Percentiles rank a stretch among this genome's conserved stretches.
Evolutionary conservation across 1,284 basidiomycete genomes (phyloP).

Genomic region (Cutaneotrichosporon cutaneum): DNA sequence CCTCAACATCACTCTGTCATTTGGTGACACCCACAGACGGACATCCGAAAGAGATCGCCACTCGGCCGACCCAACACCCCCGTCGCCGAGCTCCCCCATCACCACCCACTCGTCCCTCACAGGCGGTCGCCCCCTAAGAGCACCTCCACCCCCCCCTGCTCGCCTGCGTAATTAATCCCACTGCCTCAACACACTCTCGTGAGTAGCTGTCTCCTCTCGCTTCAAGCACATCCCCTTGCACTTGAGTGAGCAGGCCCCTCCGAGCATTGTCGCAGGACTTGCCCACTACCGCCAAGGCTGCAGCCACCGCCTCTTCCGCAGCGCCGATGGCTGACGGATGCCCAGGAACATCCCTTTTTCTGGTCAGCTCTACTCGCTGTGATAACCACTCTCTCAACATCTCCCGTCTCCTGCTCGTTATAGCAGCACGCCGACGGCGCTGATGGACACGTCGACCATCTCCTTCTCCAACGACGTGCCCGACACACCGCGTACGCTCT

Average conservation of each 20-base stretch:
- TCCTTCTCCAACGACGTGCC: slow-evolving; percentile 28
- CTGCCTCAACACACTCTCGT: neutral
- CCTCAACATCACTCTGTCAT: neutral
- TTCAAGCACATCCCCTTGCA: neutral
- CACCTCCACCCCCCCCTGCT: neutral
- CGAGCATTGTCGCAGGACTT: neutral
- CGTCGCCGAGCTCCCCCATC: neutral
- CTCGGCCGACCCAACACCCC: neutral
- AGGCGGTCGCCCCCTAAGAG: neutral
- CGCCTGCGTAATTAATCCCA: neutral
- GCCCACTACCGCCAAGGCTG: neutral
- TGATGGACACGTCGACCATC: slow-evolving; percentile 41
- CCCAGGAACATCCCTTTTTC: neutral
- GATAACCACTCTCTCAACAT: neutral
- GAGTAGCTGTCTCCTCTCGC: neutral
- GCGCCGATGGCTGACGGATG: slow-evolving; percentile 3
- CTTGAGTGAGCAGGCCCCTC: neutral
- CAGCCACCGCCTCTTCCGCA: neutral
- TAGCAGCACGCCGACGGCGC: slow-evolving; percentile 1
- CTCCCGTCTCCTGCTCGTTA: neutral
- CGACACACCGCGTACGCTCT: slow-evolving; percentile 16
- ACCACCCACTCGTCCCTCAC: too few relatives aligned
- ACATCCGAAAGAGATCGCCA: neutral
- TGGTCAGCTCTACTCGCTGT: neutral
- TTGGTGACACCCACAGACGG: neutral